Percentiles rank a stretch among this genome's conserved stretches.
Evolutionary conservation across 2,329 filamentous ascomycete genomes (phyloP).

Genomic region (Clonostachys chloroleuca): DNA sequence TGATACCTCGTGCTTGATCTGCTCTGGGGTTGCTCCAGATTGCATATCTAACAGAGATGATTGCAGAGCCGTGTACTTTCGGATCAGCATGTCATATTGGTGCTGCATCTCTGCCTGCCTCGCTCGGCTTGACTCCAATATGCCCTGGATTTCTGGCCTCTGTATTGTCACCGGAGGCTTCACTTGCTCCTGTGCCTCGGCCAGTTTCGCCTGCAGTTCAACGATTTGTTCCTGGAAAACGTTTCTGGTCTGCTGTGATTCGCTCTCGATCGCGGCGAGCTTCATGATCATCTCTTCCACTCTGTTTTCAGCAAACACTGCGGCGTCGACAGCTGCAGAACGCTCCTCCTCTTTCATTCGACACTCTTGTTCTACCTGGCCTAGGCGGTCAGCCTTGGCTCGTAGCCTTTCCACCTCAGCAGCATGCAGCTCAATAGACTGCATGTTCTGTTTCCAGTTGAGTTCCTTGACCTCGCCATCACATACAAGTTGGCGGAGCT

Average conservation of each 20-base stretch:
- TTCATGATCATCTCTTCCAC: constrained; percentile 56
- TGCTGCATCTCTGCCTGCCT: constrained; percentile 50
- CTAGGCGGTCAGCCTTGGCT: constrained; percentile 53
- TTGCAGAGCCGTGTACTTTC: constrained; percentile 48
- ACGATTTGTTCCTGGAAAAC: constrained; percentile 43
- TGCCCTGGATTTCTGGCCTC: constrained; percentile 25
- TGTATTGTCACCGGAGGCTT: constrained; percentile 1
- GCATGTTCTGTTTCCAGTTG: constrained; percentile 57
- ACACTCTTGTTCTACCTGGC: constrained; percentile 56
- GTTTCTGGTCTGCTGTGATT: constrained; percentile 34
- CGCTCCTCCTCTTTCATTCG: constrained; percentile 61
- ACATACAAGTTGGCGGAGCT: constrained; percentile 61
- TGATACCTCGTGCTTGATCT: constrained; percentile 16
- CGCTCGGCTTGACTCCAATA: constrained; percentile 44
- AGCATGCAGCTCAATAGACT: constrained; percentile 56
- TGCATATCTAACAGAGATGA: constrained; percentile 43
- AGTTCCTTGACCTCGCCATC: constrained; percentile 66
- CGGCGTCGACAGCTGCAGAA: constrained; percentile 50
- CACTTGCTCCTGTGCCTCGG: constrained; percentile 24
- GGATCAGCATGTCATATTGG: constrained; percentile 42
- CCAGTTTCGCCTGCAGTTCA: constrained; percentile 39
- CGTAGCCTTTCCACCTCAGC: constrained; percentile 57
- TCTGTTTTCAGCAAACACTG: constrained; percentile 53
- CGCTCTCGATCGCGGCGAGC: constrained; percentile 44
- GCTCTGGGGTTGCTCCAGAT: constrained; percentile 17